Percentiles rank a stretch among this genome's conserved stretches.
These are phyloP conservation scores for Biscogniauxia sp. DNA, from an alignment of 2,329 filamentous ascomycete species.

Conservation along the genomic window DNA sequence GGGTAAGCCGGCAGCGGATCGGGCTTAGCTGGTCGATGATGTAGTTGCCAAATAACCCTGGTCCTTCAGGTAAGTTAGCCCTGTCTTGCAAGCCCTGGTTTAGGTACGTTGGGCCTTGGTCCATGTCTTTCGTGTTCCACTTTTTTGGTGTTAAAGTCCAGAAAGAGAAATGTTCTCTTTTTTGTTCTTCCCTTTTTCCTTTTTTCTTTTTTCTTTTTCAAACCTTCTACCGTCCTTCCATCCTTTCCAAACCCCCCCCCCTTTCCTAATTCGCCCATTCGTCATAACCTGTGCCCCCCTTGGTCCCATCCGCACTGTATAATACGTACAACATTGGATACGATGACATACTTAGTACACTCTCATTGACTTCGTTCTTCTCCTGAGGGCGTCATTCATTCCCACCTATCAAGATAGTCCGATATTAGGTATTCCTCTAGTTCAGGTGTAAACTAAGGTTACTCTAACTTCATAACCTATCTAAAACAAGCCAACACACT, in stretches of 20 bases:
- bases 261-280: neutral
- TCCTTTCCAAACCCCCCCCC: neutral
- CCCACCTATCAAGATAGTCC: neutral
- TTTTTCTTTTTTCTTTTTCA: neutral
- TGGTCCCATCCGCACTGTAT: neutral
- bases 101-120: neutral
- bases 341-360: neutral
- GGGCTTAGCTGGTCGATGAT: slow-evolving; percentile 25
- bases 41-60: slow-evolving; percentile 25
- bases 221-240: neutral
- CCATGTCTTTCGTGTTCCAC: neutral
- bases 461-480: no score
- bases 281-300: neutral
- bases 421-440: no score
- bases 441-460: no score
- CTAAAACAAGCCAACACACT: no score
- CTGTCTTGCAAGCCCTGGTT: neutral
- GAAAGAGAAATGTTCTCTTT: neutral
- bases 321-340: neutral
- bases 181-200: neutral
- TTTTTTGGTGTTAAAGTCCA: neutral
- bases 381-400: neutral
- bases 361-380: neutral
- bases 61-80: neutral
- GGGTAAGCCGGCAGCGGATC: slow-evolving; percentile 25